Evolutionary conservation across 768 basidiomycete genomes (phyloP).

Genomic region (Tephrocybe sp.): DNA sequence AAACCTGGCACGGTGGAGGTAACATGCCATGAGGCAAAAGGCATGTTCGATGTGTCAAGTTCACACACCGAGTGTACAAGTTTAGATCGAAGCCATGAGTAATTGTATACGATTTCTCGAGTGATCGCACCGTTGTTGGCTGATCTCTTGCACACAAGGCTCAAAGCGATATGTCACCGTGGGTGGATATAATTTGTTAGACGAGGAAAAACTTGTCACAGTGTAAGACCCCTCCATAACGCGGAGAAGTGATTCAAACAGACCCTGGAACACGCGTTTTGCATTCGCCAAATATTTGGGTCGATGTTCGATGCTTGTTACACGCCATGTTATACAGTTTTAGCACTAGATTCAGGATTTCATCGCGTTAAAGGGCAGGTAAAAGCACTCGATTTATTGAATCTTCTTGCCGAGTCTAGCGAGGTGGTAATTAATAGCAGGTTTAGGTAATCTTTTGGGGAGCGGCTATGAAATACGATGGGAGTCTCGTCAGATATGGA

Average conservation of each 20-base stretch:
- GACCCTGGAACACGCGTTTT: not conserved
- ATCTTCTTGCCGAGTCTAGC: conserved; percentile 74
- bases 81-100: no score
- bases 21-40: not conserved
- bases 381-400: conserved; percentile 46
- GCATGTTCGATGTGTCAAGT: not conserved
- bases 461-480: conserved; percentile 49
- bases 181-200: no score
- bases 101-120: no score
- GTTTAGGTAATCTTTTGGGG: conserved; percentile 62
- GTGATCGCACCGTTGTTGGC: no score
- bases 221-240: not conserved
- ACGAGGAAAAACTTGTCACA: not conserved
- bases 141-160: no score
- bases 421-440: conserved; percentile 90
- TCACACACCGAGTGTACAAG: not conserved
- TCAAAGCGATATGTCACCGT: no score
- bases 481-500: not conserved
- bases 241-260: not conserved
- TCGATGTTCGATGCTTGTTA: not conserved
- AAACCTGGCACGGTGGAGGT: not conserved
- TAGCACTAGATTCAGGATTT: not conserved
- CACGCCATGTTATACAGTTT: not conserved
- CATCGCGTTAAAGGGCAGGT: not conserved
- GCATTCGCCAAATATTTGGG: not conserved